Evolutionary conservation across 176 grass and related monocot species (phyloP).

Genomic region (Musa acuminata): DNA sequence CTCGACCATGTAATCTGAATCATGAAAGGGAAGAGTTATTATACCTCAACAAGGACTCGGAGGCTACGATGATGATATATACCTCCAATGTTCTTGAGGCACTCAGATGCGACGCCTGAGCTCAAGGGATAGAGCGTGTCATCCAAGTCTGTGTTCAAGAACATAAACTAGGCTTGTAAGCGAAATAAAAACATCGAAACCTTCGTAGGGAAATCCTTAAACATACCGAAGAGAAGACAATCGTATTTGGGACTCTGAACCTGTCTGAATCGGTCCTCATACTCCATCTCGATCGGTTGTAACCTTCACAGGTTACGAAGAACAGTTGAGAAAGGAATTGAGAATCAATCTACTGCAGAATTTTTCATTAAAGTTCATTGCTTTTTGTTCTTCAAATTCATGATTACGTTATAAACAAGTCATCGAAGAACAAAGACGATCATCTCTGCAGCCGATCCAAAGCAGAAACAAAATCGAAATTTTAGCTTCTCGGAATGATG

Average conservation of each 20-base stretch:
- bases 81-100: constrained; percentile 75
- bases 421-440: no score
- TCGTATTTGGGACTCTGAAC: constrained; percentile 42
- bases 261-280: constrained; percentile 31
- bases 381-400: no score
- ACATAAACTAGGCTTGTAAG: background rate
- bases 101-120: constrained; percentile 53
- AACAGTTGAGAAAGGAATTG: no score
- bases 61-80: background rate
- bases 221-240: constrained; percentile 81
- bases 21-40: background rate
- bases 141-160: constrained; percentile 50
- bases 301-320: no score
- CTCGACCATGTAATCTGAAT: constrained; percentile 71
- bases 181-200: background rate
- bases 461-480: no score
- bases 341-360: no score
- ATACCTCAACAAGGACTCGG: no score
- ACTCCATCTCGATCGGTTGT: constrained; percentile 43
- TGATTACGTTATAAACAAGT: no score
- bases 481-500: no score
- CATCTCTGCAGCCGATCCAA: no score
- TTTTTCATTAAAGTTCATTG: no score
- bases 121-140: constrained; percentile 67
- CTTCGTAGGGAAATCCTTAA: background rate